These are phyloP conservation scores for Dactylis glomerata DNA, from an alignment of 176 grass and related monocot species.

Conservation along the genomic window DNA sequence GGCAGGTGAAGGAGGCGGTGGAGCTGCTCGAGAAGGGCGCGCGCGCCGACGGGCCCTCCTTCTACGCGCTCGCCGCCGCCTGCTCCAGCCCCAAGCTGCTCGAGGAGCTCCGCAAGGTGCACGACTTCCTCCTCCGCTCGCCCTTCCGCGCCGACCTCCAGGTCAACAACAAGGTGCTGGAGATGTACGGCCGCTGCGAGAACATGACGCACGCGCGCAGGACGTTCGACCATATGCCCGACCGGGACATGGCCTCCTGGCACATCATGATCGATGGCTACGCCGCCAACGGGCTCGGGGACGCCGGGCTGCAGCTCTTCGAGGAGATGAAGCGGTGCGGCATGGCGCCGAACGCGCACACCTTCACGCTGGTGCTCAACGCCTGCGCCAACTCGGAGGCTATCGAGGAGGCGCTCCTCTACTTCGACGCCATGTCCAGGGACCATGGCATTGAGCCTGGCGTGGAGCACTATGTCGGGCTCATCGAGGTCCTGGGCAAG, in stretches of 20 bases:
- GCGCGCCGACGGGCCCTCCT: slow-evolving; percentile 37
- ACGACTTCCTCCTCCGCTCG: slow-evolving; percentile 84
- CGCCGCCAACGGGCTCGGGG: slow-evolving; percentile 53
- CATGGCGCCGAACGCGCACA: slow-evolving; percentile 38
- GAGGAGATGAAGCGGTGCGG: slow-evolving; percentile 57
- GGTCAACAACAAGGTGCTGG: slow-evolving; percentile 68
- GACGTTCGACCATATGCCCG: slow-evolving; percentile 84
- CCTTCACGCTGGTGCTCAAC: slow-evolving; percentile 54
- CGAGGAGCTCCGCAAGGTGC: slow-evolving; percentile 71
- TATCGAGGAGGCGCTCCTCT: slow-evolving; percentile 77
- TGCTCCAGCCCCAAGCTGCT: slow-evolving; percentile 56
- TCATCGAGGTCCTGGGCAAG: slow-evolving; percentile 78
- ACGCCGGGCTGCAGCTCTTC: slow-evolving; percentile 61
- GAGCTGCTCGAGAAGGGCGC: slow-evolving; percentile 64
- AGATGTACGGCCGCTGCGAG: slow-evolving; percentile 60
- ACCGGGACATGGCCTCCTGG: slow-evolving; percentile 77
- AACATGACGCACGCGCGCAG: slow-evolving; percentile 67
- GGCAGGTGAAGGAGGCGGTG: slow-evolving; percentile 62
- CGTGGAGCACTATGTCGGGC: slow-evolving; percentile 62
- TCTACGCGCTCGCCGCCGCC: slow-evolving; percentile 58
- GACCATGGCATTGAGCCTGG: slow-evolving; percentile 60
- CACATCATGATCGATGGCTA: slow-evolving; percentile 83
- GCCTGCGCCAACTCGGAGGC: slow-evolving; percentile 81
- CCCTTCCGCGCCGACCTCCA: slow-evolving; percentile 58
- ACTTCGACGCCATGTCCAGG: slow-evolving; percentile 72